Evolutionary conservation across 2,329 filamentous ascomycete genomes (phyloP), one percentile per base, ranked within the genome.

Genomic region (Beauveria sp.): DNA sequence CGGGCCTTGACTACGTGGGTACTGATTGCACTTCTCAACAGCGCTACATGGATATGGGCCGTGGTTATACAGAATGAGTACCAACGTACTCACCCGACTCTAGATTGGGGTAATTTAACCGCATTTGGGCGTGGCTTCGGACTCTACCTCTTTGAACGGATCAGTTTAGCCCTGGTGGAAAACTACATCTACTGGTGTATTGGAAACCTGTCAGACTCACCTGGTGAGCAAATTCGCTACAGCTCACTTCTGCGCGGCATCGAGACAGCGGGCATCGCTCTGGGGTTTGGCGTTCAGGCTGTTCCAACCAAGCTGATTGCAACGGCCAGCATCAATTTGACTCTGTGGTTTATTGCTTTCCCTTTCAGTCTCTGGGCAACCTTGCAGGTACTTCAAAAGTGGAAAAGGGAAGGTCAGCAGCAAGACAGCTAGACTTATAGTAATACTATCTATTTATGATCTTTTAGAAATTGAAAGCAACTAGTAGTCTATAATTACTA

Each of bases 181-280:
- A 78, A 78, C 61, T 78, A 75, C 63, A 75, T 78, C 30, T 78
- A 79, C 65, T 79, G 76, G 77, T 78, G 74, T 56, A 79, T 79
- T 60, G 69, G 75, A 3, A 78, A 78, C 60, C 65, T 79, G 3
- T 76, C 76, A 0, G 75, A 78, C 60, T 77, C 74, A 1, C 75
- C 74, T 0, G 75, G 73, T 1, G 75, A 78, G 53, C 74, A 77
- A 65, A 77, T 78, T 60, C 68, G 77, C 51, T 79, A 78, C 63
- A 77, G 74, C 58, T 76, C 75, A n/a, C 65, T 79, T 45, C 67
- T 78, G 40, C 67, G 75, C 34, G 75, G 74, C 0, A 74, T 77
- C 47, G 74, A 78, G 65, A 77, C 75, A 2, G 75, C 75, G 0
- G 74, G 70, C 1, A 74, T 77, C 9, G 73, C 74, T 5, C 66